A percentile compares a stretch with the other conserved stretches of the same genome.
Conservation (phyloP, 2,329 filamentous ascomycete genomes). For the Colletotrichum sp. region DNA sequence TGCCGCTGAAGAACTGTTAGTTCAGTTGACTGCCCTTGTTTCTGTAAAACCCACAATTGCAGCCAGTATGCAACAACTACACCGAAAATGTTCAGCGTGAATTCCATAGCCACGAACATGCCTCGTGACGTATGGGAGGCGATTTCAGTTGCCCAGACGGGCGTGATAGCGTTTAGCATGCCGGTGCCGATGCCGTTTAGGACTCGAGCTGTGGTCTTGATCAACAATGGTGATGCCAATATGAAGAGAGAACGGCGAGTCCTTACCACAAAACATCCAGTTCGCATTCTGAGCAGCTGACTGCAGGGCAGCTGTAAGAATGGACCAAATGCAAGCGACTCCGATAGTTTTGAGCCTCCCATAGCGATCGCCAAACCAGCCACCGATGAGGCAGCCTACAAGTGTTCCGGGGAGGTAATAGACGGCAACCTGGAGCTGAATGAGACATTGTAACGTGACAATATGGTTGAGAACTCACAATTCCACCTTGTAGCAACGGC, state of each 20-base stretch:
- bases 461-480: constrained; percentile 54
- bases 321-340: constrained; percentile 60
- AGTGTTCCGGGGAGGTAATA: constrained; percentile 62
- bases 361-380: constrained; percentile 66
- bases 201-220: constrained; percentile 49
- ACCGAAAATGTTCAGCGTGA: constrained; percentile 62
- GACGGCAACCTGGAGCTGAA: constrained; percentile 23
- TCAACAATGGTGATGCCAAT: not conserved
- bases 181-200: constrained; percentile 72
- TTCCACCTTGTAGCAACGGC: constrained; percentile 63
- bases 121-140: constrained; percentile 71
- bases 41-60: constrained; percentile 42
- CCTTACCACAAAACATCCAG: constrained; percentile 66
- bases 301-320: constrained; percentile 68
- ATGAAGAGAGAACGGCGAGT: not conserved
- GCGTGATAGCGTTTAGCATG: constrained; percentile 72
- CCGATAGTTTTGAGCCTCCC: constrained; percentile 70
- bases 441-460: constrained; percentile 38
- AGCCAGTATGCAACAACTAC: constrained; percentile 60
- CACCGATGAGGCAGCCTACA: constrained; percentile 66
- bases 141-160: constrained; percentile 75
- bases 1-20: constrained; percentile 18
- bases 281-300: constrained; percentile 67
- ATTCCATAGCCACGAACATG: constrained; percentile 73
- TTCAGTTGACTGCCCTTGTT: not conserved